Conservation (phyloP, 305 asterid genomes). For the Coffea humblotiana region DNA sequence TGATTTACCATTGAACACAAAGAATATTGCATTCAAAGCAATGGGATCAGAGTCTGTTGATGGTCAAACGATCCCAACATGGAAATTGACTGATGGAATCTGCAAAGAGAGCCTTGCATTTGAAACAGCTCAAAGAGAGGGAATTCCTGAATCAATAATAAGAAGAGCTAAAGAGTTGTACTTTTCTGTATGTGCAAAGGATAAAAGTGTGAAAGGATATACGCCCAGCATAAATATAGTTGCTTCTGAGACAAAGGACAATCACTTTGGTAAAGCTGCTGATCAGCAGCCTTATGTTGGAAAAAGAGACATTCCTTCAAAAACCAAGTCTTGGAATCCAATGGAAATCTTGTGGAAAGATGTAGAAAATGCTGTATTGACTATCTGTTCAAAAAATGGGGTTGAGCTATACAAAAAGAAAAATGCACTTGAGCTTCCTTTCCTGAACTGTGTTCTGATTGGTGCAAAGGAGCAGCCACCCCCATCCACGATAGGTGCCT, state of each 20-base stretch:
- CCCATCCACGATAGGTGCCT: constrained; percentile 82
- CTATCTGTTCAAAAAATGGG: constrained; percentile 46
- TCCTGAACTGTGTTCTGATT: constrained; percentile 51
- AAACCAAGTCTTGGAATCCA: constrained; percentile 23
- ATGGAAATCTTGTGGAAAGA: constrained; percentile 38
- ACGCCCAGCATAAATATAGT: constrained; percentile 23
- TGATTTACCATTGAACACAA: constrained; percentile 63
- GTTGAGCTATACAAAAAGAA: constrained; percentile 40
- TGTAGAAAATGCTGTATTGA: constrained; percentile 52
- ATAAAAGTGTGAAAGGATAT: constrained; percentile 19
- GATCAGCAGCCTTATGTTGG: constrained; percentile 21
- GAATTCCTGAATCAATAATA: constrained; percentile 67
- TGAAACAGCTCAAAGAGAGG: constrained; percentile 94
- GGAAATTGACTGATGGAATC: constrained; percentile 74
- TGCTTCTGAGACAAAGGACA: constrained; percentile 20
- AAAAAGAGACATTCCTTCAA: constrained; percentile 24
- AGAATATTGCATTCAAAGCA: constrained; percentile 62
- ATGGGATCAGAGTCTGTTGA: constrained; percentile 71
- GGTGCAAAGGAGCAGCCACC: constrained; percentile 90
- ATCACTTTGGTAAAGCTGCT: constrained; percentile 19
- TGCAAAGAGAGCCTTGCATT: constrained; percentile 94
- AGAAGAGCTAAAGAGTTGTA: constrained; percentile 74
- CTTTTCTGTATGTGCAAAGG: constrained; percentile 48
- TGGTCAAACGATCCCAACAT: constrained; percentile 71
- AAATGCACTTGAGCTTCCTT: constrained; percentile 28